These are phyloP conservation scores for Xylaria polymorpha DNA, from an alignment of 2,329 filamentous ascomycete genomes.

Conservation along the genomic window DNA sequence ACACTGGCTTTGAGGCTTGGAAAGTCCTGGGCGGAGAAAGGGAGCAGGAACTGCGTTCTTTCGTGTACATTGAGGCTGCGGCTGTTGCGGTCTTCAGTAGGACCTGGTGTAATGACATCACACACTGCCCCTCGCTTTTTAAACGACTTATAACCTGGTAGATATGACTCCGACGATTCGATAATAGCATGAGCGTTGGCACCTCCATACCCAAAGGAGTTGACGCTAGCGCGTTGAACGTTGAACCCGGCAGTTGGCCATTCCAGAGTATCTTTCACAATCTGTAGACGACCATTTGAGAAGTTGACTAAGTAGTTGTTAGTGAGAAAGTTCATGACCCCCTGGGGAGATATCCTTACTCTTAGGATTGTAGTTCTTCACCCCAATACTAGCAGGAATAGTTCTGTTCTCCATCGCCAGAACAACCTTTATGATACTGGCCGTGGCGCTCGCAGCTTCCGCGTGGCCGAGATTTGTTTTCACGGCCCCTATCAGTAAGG, in stretches of 20 bases:
- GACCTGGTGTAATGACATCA: background rate
- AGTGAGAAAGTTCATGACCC: background rate
- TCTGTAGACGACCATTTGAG: background rate
- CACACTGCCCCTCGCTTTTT: slow-evolving; percentile 11
- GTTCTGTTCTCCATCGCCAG: slow-evolving; percentile 31
- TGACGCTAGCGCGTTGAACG: slow-evolving; percentile 28
- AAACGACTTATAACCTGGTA: slow-evolving; percentile 22
- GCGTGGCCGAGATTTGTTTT: slow-evolving; percentile 43
- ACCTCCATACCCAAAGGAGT: slow-evolving; percentile 37
- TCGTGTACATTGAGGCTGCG: slow-evolving; percentile 16
- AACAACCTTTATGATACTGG: slow-evolving; percentile 35
- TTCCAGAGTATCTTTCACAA: background rate
- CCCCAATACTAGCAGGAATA: slow-evolving; percentile 29
- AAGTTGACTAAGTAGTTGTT: background rate
- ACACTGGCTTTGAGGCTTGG: slow-evolving; percentile 26
- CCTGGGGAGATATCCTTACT: slow-evolving; percentile 13
- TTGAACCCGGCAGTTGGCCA: slow-evolving; percentile 6
- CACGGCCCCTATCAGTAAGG: slow-evolving; percentile 17
- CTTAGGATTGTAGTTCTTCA: slow-evolving; percentile 30
- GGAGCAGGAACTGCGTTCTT: slow-evolving; percentile 22
- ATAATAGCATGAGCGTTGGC: slow-evolving; percentile 36
- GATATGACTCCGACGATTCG: slow-evolving; percentile 20
- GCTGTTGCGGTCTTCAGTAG: background rate
- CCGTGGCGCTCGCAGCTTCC: slow-evolving; percentile 40
- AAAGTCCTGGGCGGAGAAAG: slow-evolving; percentile 32